These are phyloP conservation scores for Ophiostoma fasciatum DNA, from an alignment of 2,329 filamentous ascomycete genomes.

Conservation along the genomic window DNA sequence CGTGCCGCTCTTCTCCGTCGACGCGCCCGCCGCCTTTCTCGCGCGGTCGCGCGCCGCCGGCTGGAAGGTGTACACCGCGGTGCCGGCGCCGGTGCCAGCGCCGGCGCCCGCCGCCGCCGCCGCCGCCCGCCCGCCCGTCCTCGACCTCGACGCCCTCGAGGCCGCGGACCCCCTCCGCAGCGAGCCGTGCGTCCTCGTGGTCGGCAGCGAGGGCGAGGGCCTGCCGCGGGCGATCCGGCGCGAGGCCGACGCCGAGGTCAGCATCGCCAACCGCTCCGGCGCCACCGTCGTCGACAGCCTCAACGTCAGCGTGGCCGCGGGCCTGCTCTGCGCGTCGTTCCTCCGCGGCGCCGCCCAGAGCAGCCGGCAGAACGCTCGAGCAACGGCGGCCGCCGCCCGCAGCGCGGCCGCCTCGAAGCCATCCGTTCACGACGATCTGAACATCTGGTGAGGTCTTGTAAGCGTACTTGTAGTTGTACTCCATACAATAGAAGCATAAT, in stretches of 20 bases:
- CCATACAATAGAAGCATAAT: no score
- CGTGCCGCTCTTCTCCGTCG: slow-evolving; percentile 56
- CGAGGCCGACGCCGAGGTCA: slow-evolving; percentile 48
- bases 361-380: no score
- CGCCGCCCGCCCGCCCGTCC: slow-evolving; percentile 18
- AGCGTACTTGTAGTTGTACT: no score
- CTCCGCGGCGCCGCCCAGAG: slow-evolving; percentile 24
- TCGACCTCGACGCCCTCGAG: slow-evolving; percentile 36
- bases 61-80: slow-evolving; percentile 75
- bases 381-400: no score
- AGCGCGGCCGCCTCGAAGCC: no score
- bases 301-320: slow-evolving; percentile 84
- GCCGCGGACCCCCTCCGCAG: slow-evolving; percentile 35
- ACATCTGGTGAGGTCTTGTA: no score
- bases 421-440: no score
- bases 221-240: slow-evolving; percentile 48
- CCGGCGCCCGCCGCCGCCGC: no score
- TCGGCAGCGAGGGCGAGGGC: slow-evolving; percentile 71
- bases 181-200: slow-evolving; percentile 61
- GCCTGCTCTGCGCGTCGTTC: slow-evolving; percentile 58
- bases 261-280: slow-evolving; percentile 44
- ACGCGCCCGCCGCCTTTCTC: slow-evolving; percentile 55
- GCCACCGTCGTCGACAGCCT: slow-evolving; percentile 62
- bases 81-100: slow-evolving; percentile 24
- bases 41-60: slow-evolving; percentile 50